phyloP scores from a whole-genome alignment of 1,284 basidiomycete genomes.

The Ustilago tritici region DNA sequence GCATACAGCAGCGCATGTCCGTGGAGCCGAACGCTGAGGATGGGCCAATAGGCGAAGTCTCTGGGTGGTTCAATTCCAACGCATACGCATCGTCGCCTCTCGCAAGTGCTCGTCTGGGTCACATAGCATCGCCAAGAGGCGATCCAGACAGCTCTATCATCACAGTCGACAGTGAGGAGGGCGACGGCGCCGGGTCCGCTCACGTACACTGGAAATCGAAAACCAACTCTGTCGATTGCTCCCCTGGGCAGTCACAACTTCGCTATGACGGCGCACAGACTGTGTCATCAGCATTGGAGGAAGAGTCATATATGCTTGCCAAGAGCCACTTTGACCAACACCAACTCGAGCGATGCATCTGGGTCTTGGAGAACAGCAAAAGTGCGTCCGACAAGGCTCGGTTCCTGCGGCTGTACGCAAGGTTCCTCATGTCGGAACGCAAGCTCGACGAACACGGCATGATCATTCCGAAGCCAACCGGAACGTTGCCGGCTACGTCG shows the following conservation, averaged over 20 bases:
- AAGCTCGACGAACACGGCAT: constrained; percentile 58
- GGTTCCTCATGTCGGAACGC: constrained; percentile 75
- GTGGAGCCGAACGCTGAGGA: constrained; percentile 37
- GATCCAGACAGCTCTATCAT: constrained; percentile 47
- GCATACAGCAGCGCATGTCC: constrained; percentile 47
- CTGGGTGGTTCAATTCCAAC: constrained; percentile 26
- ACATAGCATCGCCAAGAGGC: constrained; percentile 18
- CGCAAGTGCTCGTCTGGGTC: constrained; percentile 23
- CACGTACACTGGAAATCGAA: constrained; percentile 55
- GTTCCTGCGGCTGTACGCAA: constrained; percentile 84
- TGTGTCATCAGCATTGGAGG: constrained; percentile 57
- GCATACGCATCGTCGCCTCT: constrained; percentile 38
- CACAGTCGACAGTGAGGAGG: constrained; percentile 46
- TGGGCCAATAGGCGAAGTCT: constrained; percentile 22
- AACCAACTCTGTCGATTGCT: constrained; percentile 45
- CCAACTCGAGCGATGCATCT: constrained; percentile 81
- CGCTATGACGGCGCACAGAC: background rate
- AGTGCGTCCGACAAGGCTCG: constrained; percentile 73
- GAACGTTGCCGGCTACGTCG: constrained; percentile 46
- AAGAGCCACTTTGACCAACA: constrained; percentile 81
- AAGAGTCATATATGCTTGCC: constrained; percentile 77
- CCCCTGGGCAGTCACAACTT: constrained; percentile 29
- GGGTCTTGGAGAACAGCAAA: constrained; percentile 64
- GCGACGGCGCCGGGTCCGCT: constrained; percentile 37
- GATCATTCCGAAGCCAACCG: constrained; percentile 49